Percentiles rank a stretch among this genome's conserved stretches.
These are phyloP conservation scores for Ilyonectria robusta DNA, from an alignment of 2,329 filamentous ascomycete genomes.

Conservation along the genomic window DNA sequence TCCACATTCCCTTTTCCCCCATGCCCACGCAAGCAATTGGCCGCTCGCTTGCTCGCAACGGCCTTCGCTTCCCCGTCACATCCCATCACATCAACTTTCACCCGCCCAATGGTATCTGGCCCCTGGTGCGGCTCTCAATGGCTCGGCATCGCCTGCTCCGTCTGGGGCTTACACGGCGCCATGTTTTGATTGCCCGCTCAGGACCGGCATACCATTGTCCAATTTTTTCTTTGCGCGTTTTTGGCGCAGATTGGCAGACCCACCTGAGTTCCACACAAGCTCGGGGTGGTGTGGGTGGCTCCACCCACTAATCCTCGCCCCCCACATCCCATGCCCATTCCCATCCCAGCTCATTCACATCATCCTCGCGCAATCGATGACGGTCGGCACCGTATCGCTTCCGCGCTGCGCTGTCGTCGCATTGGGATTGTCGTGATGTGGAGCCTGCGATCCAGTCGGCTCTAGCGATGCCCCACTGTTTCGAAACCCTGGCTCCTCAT, in stretches of 20 bases:
- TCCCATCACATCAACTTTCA: not conserved
- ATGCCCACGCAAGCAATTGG: constrained; percentile 5
- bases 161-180: constrained; percentile 19
- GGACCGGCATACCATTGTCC: constrained; percentile 37
- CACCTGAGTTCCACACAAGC: constrained; percentile 52
- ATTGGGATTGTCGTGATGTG: constrained; percentile 33
- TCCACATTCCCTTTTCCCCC: not conserved
- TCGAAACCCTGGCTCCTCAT: constrained; percentile 35
- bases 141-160: constrained; percentile 15
- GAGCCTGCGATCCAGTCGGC: constrained; percentile 47
- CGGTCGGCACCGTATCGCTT: constrained; percentile 30
- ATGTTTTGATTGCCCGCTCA: constrained; percentile 33
- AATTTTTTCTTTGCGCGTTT: constrained; percentile 40
- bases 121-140: constrained; percentile 24
- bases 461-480: constrained; percentile 36
- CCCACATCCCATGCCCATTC: constrained; percentile 17
- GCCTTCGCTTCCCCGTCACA: not conserved
- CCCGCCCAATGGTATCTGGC: not conserved
- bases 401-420: constrained; percentile 18
- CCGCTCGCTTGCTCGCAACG: not conserved
- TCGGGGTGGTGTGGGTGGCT: constrained; percentile 44
- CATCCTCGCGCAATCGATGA: constrained; percentile 27
- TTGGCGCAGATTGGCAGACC: constrained; percentile 50
- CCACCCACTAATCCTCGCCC: constrained; percentile 38
- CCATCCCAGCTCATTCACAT: constrained; percentile 33